phyloP scores from a whole-genome alignment of 225 moss, liverwort and hornwort genomes.

The Asterella californica region DNA sequence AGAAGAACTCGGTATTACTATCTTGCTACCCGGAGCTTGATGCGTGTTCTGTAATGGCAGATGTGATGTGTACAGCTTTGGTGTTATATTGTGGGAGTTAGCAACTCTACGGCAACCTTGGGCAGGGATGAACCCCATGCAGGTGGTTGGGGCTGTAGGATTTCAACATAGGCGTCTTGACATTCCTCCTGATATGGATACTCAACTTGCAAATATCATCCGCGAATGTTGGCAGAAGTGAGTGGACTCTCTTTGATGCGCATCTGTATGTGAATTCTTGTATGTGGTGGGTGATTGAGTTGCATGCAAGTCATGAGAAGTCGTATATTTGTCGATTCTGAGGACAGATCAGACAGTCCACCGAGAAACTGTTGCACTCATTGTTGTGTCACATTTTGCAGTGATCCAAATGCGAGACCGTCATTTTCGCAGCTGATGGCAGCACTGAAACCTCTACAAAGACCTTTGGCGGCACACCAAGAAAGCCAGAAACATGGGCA shows the following conservation, averaged over 20 bases:
- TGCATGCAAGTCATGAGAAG: neutral
- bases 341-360: neutral
- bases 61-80: conserved; percentile 50
- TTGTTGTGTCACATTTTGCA: conserved; percentile 17
- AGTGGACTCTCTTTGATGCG: conserved; percentile 12
- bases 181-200: conserved; percentile 44
- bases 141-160: conserved; percentile 52
- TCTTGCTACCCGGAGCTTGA: neutral
- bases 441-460: conserved; percentile 45
- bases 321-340: neutral
- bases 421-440: conserved; percentile 48
- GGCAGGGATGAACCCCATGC: conserved; percentile 55
- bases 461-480: conserved; percentile 35
- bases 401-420: conserved; percentile 44
- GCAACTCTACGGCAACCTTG: conserved; percentile 51
- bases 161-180: conserved; percentile 55
- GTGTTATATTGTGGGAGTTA: conserved; percentile 51
- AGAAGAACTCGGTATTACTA: neutral
- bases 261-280: neutral
- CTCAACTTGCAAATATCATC: conserved; percentile 36
- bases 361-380: conserved; percentile 3
- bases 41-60: conserved; percentile 25
- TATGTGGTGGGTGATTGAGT: neutral
- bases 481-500: conserved; percentile 19
- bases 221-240: conserved; percentile 57